phyloP scores from a whole-genome alignment of 352 stramenopile genomes.

The Lagenidium sp. region DNA sequence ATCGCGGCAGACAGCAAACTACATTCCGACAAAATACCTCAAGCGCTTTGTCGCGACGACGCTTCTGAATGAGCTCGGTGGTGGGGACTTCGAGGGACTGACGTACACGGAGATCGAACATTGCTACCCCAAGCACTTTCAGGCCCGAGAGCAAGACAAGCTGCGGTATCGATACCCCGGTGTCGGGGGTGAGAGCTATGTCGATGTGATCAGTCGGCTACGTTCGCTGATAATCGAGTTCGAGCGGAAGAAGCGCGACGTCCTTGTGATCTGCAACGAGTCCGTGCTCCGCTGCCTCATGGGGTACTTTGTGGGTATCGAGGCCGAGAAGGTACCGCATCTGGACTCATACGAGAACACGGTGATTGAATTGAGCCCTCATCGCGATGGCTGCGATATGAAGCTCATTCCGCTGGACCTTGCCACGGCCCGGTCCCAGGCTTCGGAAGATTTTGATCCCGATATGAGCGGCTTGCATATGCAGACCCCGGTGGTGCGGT shows the following conservation, averaged over 20 bases:
- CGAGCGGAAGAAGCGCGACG: constrained; percentile 83
- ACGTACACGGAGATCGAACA: constrained; percentile 78
- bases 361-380: constrained; percentile 71
- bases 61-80: constrained; percentile 88
- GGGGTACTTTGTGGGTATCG: constrained; percentile 72
- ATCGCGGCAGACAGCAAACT: constrained; percentile 59
- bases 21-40: constrained; percentile 47
- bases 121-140: constrained; percentile 84
- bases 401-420: constrained; percentile 67
- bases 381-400: constrained; percentile 79
- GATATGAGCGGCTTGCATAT: constrained; percentile 2
- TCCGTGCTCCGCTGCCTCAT: constrained; percentile 71
- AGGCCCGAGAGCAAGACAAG: constrained; percentile 84
- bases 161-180: constrained; percentile 87
- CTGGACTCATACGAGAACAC: constrained; percentile 60
- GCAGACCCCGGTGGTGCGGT: constrained; percentile 2
- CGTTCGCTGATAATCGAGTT: constrained; percentile 91
- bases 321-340: constrained; percentile 62
- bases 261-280: constrained; percentile 79
- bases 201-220: constrained; percentile 90
- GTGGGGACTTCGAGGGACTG: constrained; percentile 86
- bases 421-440: no score
- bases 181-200: constrained; percentile 89
- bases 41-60: constrained; percentile 83
- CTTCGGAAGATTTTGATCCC: no score